phyloP scores from a whole-genome alignment of 2,329 filamentous ascomycete species.

The Aspergillus ustus region DNA sequence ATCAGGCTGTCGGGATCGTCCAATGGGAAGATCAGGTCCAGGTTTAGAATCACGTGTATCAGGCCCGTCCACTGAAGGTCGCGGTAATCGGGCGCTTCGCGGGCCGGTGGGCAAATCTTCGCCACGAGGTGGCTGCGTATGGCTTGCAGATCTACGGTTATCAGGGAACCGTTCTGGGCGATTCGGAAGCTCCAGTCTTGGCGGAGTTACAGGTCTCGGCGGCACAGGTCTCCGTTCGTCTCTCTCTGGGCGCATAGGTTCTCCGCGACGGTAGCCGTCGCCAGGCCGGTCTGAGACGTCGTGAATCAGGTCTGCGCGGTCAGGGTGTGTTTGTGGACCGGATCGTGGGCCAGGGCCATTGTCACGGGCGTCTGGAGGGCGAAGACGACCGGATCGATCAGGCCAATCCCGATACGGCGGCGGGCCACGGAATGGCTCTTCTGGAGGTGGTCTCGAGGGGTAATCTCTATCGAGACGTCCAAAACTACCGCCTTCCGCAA shows the following conservation, averaged over 20 bases:
- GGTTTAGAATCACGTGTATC: slow-evolving; percentile 45
- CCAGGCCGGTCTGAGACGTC: slow-evolving; percentile 35
- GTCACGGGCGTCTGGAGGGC: slow-evolving; percentile 35
- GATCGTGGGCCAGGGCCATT: slow-evolving; percentile 29
- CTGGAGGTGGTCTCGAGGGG: slow-evolving; percentile 35
- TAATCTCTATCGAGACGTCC: slow-evolving; percentile 46
- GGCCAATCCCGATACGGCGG: slow-evolving; percentile 43
- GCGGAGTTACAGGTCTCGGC: slow-evolving; percentile 32
- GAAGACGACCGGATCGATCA: slow-evolving; percentile 41
- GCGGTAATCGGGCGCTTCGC: slow-evolving; percentile 47
- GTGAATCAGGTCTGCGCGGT: slow-evolving; percentile 40
- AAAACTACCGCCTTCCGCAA: slow-evolving; percentile 39
- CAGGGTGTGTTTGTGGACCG: slow-evolving; percentile 35
- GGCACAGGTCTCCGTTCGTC: slow-evolving; percentile 38
- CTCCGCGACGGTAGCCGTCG: slow-evolving; percentile 38
- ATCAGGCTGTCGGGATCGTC: slow-evolving; percentile 50
- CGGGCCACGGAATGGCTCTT: slow-evolving; percentile 46
- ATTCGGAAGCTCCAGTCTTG: slow-evolving; percentile 35
- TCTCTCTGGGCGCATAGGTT: slow-evolving; percentile 34
- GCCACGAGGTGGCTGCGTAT: slow-evolving; percentile 35
- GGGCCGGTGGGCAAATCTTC: slow-evolving; percentile 60
- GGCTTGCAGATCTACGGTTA: slow-evolving; percentile 39
- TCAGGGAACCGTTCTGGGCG: slow-evolving; percentile 45
- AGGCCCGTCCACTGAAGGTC: slow-evolving; percentile 30
- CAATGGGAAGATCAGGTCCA: slow-evolving; percentile 51